A percentile compares a stretch with the other conserved stretches of the same genome.
Evolutionary conservation across 2,329 filamentous ascomycete species (phyloP).

Genomic region (Trichoderma endophyticum): DNA sequence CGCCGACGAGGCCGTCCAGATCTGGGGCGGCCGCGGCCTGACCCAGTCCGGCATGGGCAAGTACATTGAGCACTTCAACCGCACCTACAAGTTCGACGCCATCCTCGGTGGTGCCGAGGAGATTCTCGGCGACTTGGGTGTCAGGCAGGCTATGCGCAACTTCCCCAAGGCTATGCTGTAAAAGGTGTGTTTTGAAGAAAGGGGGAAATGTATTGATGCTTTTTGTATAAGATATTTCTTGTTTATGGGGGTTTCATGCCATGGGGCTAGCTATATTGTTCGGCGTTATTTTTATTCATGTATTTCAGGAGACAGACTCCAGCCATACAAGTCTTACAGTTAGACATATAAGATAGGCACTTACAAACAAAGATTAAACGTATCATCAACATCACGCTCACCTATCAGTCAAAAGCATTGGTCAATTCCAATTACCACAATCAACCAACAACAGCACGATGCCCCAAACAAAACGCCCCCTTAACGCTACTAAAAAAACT

Average conservation of each 20-base stretch:
- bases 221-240: background rate
- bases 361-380: background rate
- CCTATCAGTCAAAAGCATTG: background rate
- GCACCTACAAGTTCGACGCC: slow-evolving; percentile 78
- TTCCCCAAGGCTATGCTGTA: slow-evolving; percentile 85
- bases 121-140: slow-evolving; percentile 75
- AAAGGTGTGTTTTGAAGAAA: background rate
- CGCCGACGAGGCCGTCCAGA: slow-evolving; percentile 79
- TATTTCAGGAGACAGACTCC: background rate
- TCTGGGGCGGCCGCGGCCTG: slow-evolving; percentile 78
- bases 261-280: background rate
- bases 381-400: background rate
- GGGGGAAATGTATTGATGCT: background rate
- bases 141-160: slow-evolving; percentile 76
- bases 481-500: background rate
- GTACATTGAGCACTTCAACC: slow-evolving; percentile 79
- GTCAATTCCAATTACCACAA: background rate
- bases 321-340: background rate
- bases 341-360: background rate
- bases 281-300: background rate
- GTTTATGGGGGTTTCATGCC: background rate
- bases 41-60: slow-evolving; percentile 82
- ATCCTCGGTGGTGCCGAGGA: slow-evolving; percentile 81
- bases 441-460: background rate
- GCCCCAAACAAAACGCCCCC: background rate